Conservation (phyloP, 345 rosid genomes). For the Eucalyptus polyanthemos region DNA sequence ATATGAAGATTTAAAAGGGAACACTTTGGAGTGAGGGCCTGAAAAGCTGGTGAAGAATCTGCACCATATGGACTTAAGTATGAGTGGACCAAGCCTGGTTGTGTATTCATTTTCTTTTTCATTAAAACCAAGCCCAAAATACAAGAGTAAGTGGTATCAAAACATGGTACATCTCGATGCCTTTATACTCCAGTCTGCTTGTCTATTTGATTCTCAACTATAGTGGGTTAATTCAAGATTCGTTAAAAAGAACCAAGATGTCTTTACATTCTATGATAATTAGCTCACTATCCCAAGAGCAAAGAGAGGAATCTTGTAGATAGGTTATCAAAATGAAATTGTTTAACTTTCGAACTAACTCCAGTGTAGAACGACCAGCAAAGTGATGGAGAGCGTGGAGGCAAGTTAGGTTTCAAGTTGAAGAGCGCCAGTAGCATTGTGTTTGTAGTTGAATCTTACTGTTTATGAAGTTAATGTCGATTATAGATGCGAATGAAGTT, state of each 20-base stretch:
- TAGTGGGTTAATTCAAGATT: too few species aligned
- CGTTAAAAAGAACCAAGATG: too few species aligned
- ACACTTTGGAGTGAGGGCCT: background rate
- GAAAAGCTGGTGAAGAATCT: background rate
- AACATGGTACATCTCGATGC: too few species aligned
- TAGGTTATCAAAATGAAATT: background rate
- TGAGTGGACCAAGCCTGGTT: background rate
- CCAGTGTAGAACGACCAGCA: background rate
- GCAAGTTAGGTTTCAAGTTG: background rate
- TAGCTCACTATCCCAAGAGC: too few species aligned
- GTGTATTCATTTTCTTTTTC: background rate
- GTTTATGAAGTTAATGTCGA: background rate
- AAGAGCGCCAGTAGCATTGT: background rate
- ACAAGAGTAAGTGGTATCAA: background rate
- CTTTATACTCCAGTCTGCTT: too few species aligned
- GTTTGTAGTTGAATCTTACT: background rate
- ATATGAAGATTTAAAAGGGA: background rate
- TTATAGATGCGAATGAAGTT: background rate
- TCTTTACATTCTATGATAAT: too few species aligned
- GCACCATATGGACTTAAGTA: background rate
- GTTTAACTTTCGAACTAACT: background rate
- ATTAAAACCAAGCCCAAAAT: background rate
- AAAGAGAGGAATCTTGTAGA: too few species aligned
- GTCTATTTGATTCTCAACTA: too few species aligned
- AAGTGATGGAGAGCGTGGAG: background rate